Percentiles rank a stretch among this genome's conserved stretches.
Evolutionary conservation across 1,284 basidiomycete genomes (phyloP).

Genomic region (Malassezia furfur): DNA sequence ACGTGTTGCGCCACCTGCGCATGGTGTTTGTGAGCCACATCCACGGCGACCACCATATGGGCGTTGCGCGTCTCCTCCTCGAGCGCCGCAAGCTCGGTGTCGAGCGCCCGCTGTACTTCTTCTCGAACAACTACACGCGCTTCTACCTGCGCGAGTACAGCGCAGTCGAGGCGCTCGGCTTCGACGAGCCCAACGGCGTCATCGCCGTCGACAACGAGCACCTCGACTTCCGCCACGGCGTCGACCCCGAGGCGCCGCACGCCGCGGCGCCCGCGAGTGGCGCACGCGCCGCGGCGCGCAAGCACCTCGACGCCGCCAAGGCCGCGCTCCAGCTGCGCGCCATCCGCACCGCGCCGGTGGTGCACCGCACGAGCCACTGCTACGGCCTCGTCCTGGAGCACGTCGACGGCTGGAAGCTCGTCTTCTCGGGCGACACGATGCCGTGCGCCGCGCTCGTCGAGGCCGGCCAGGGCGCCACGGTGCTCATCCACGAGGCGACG

Average conservation of each 20-base stretch:
- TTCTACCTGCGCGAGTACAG: conserved; percentile 61
- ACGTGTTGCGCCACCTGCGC: conserved; percentile 58
- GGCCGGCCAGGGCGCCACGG: conserved; percentile 61
- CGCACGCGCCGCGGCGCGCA: neutral
- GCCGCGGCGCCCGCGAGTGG: neutral
- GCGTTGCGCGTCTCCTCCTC: conserved; percentile 64
- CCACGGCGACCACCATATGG: conserved; percentile 87
- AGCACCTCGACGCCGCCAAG: neutral
- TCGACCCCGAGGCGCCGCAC: conserved; percentile 17
- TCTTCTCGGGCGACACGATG: conserved; percentile 75
- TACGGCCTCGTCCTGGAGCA: conserved; percentile 49
- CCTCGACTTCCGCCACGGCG: conserved; percentile 26
- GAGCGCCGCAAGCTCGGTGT: conserved; percentile 60
- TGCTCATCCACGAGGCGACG: conserved; percentile 89
- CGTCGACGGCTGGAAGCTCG: conserved; percentile 41
- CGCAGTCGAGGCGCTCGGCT: conserved; percentile 60
- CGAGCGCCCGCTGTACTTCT: conserved; percentile 57
- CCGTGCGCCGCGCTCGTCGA: conserved; percentile 63
- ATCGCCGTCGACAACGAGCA: conserved; percentile 27
- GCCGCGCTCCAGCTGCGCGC: neutral
- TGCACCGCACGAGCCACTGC: conserved; percentile 19
- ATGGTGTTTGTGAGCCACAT: conserved; percentile 81
- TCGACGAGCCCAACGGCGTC: conserved; percentile 54
- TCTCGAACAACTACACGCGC: conserved; percentile 57
- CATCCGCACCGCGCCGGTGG: conserved; percentile 22